Percentiles rank a stretch among this genome's conserved stretches.
These are phyloP conservation scores for Iberis pinnata DNA, from an alignment of 345 rosid species.

Conservation along the genomic window DNA sequence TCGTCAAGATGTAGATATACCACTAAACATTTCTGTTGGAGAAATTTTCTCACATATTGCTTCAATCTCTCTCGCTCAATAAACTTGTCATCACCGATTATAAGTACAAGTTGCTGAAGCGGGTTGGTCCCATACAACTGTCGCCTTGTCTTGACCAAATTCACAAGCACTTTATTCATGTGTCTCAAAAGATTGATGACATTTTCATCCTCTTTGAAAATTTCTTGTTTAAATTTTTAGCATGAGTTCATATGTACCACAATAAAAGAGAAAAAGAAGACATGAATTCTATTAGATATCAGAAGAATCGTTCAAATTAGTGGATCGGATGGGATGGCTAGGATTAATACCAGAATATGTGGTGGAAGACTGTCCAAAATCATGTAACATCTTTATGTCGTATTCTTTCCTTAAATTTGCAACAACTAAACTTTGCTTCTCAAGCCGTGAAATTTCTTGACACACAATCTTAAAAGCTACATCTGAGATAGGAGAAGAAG, in stretches of 20 bases:
- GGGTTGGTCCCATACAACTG: conserved; percentile 94
- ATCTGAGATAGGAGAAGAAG: too few relatives aligned
- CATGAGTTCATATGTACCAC: conserved; percentile 84
- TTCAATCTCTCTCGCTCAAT: conserved; percentile 75
- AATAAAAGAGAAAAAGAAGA: too few relatives aligned
- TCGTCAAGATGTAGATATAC: conserved; percentile 80
- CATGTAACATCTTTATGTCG: conserved; percentile 68
- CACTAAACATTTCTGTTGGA: conserved; percentile 75
- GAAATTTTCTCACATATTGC: conserved; percentile 63
- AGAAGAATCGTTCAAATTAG: too few relatives aligned
- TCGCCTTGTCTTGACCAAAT: conserved; percentile 53
- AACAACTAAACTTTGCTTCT: conserved; percentile 87
- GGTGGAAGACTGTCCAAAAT: conserved; percentile 78
- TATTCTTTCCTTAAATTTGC: conserved; percentile 84
- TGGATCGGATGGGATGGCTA: too few relatives aligned
- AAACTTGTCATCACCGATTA: conserved; percentile 84
- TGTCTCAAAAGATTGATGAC: conserved; percentile 65
- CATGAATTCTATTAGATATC: too few relatives aligned
- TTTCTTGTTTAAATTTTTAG: conserved; percentile 83
- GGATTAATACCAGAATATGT: conserved; percentile 74
- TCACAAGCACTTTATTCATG: conserved; percentile 62
- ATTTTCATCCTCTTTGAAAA: conserved; percentile 66
- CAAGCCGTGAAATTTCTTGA: conserved; percentile 84
- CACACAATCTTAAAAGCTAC: conserved; percentile 88
- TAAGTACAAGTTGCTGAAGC: conserved; percentile 85